These are phyloP conservation scores for Stentor coeruleus DNA, from an alignment of 73 alveolate genomes.

Conservation along the genomic window DNA sequence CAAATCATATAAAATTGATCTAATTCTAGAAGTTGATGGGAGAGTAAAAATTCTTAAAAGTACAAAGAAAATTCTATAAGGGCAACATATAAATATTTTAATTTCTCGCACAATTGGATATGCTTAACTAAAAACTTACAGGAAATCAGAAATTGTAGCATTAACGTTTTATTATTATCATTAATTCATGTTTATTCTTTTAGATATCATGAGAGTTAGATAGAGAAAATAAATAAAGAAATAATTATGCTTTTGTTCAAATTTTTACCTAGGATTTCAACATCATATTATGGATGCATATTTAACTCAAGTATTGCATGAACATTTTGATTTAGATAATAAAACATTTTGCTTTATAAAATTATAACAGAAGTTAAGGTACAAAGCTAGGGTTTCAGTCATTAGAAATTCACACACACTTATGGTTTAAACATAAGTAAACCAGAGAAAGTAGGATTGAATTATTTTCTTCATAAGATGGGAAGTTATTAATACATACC, in stretches of 20 bases:
- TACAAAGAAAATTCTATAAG: constrained; percentile 35
- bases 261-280: constrained; percentile 66
- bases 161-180: constrained; percentile 58
- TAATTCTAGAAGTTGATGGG: constrained; percentile 69
- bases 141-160: constrained; percentile 38
- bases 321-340: neutral
- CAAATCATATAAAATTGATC: no score
- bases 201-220: constrained; percentile 47
- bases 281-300: constrained; percentile 78
- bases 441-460: constrained; percentile 68
- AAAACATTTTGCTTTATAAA: constrained; percentile 65
- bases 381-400: constrained; percentile 62
- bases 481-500: constrained; percentile 55
- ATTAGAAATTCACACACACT: constrained; percentile 76
- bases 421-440: constrained; percentile 84
- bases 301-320: constrained; percentile 62
- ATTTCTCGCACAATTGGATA: constrained; percentile 37
- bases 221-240: constrained; percentile 52
- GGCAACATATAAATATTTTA: constrained; percentile 44
- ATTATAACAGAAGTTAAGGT: constrained; percentile 70
- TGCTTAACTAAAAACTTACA: constrained; percentile 32
- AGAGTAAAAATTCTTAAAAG: constrained; percentile 52
- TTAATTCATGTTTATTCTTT: constrained; percentile 68
- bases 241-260: constrained; percentile 63
- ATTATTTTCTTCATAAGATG: constrained; percentile 51